Evolutionary conservation across 1,284 basidiomycete species (phyloP).

Genomic region (Ustilago loliicola): DNA sequence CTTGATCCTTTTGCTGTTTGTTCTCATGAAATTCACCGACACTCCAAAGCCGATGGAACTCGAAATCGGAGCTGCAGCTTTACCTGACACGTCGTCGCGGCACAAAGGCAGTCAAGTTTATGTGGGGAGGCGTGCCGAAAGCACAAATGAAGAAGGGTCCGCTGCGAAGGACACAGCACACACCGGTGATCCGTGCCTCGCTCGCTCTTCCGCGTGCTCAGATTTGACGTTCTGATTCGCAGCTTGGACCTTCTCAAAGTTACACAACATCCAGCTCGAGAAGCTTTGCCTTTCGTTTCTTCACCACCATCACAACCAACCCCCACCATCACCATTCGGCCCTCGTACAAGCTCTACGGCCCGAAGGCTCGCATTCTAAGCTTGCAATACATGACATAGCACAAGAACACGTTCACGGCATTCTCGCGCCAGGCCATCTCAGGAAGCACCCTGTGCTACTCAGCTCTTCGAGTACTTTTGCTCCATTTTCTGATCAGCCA

Average conservation of each 20-base stretch:
- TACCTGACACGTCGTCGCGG: conserved; percentile 14
- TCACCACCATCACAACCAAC: too few species aligned
- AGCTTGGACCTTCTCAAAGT: not conserved
- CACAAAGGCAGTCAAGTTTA: not conserved
- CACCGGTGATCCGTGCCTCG: conserved; percentile 17
- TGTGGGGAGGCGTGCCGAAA: conserved; percentile 6
- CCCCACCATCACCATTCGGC: too few species aligned
- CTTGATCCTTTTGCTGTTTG: not conserved
- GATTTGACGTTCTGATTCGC: not conserved
- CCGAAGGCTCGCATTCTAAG: too few species aligned
- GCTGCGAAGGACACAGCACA: not conserved
- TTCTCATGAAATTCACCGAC: not conserved
- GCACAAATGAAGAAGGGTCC: conserved; percentile 12
- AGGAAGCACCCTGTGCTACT: too few species aligned
- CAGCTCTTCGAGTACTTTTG: too few species aligned
- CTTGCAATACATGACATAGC: too few species aligned
- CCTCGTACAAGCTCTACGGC: too few species aligned
- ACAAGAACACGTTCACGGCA: too few species aligned
- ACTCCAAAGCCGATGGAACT: not conserved
- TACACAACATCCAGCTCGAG: conserved; percentile 2
- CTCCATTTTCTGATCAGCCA: too few species aligned
- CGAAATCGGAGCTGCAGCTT: not conserved
- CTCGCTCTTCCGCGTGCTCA: not conserved
- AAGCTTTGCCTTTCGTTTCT: too few species aligned
- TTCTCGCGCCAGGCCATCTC: too few species aligned